Evolutionary conservation across 2,329 filamentous ascomycete species (phyloP), one percentile per base, ranked within the genome.

Genomic region (Neonectria punicea): DNA sequence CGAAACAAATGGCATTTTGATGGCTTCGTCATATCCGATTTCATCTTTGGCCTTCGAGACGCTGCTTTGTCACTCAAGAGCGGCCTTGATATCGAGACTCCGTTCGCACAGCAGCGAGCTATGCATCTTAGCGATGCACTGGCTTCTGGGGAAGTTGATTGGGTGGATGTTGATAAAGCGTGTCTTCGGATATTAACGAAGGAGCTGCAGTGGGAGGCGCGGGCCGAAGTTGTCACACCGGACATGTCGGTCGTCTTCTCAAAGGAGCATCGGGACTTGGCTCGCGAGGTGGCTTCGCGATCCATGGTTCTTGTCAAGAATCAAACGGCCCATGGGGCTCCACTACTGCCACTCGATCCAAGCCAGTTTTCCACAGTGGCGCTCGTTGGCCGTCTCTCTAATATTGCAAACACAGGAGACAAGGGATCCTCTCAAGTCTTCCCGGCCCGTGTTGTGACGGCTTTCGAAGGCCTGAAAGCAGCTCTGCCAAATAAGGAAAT

Each of bases 271-370:
- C 58, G 65, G 1, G 11, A 53, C 1, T 60, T 73, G 14, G 69
- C 71, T 1, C 22, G 53, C 5, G 70, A 70, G 32, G 63, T 61
- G 1, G 67, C 69, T 2, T 18, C 30, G 9, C 63, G 65, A 30
- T 67, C 71, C 8, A 71, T 72, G 58, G 69, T 73, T 0, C 28
- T 73, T n/a, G 47, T 73, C 8, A 70, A 68, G 66, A 73, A 73
- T 30, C 25, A 66, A 0, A 2, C 5, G 0, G 10, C 70, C 9
- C 20, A 62, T 1, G 51, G 41, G 0, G 25, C 2, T 3, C 58
- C 61, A 0, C 4, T 66, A 0, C 61, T 72, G 0, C 66, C 70
- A 0, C 44, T 72, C 1, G 22, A 47, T 28, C 6, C 44, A 2
- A 5, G 50, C 8, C 14, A 49, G 5, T 25, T 63, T 3, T 46